Evolutionary conservation across 2,329 filamentous ascomycete genomes (phyloP).

Genomic region (Raffaelea albimanens): DNA sequence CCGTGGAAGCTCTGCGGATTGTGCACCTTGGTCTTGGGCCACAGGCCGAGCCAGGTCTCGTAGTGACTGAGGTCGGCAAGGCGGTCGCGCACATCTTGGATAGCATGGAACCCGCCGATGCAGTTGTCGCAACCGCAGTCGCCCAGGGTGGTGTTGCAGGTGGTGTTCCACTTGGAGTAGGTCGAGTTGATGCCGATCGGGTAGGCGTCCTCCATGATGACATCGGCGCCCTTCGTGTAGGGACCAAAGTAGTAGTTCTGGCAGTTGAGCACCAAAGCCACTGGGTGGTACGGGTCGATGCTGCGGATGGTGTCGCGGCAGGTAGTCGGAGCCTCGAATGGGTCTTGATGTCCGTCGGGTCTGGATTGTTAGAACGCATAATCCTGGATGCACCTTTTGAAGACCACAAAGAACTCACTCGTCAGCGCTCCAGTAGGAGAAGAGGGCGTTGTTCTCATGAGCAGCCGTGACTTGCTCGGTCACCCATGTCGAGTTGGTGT

Average conservation of each 20-base stretch:
- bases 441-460: constrained; percentile 29
- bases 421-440: constrained; percentile 36
- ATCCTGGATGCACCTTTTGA: no score
- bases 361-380: constrained; percentile 17
- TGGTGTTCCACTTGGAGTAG: constrained; percentile 45
- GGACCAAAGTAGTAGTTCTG: constrained; percentile 49
- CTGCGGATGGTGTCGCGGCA: constrained; percentile 34
- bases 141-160: constrained; percentile 49
- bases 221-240: constrained; percentile 42
- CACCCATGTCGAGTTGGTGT: constrained; percentile 32
- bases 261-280: constrained; percentile 51
- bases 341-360: constrained; percentile 46
- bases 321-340: constrained; percentile 34
- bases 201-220: constrained; percentile 52
- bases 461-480: constrained; percentile 27
- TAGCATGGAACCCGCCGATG: constrained; percentile 31
- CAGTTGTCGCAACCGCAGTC: constrained; percentile 57
- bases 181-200: constrained; percentile 47
- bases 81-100: constrained; percentile 38
- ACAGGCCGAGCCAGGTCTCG: constrained; percentile 30
- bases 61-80: constrained; percentile 25
- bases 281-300: constrained; percentile 52
- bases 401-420: constrained; percentile 22
- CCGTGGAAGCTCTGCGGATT: constrained; percentile 39
- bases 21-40: constrained; percentile 32